phyloP scores from a whole-genome alignment of 2,329 filamentous ascomycete genomes.

The Ophiostoma sp. region DNA sequence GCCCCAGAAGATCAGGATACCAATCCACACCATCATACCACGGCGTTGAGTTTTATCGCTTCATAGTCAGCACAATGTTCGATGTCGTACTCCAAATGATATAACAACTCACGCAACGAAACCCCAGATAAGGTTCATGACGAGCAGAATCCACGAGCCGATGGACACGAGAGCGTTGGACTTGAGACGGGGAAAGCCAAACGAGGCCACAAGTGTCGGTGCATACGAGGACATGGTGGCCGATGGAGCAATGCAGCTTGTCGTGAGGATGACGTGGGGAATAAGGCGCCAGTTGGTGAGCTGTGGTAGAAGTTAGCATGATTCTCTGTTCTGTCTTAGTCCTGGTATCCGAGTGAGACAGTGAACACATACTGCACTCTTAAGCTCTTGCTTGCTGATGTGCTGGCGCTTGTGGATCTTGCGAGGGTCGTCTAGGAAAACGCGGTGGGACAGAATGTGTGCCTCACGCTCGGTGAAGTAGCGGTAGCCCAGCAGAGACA shows the following conservation, averaged over 20 bases:
- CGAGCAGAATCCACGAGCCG: slow-evolving; percentile 34
- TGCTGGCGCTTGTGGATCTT: slow-evolving; percentile 29
- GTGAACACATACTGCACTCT: slow-evolving; percentile 27
- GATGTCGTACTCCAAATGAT: no score
- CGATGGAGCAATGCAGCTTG: slow-evolving; percentile 31
- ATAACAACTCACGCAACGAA: not conserved
- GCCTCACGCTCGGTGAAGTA: not conserved
- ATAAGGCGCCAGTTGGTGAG: slow-evolving; percentile 30
- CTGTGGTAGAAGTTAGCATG: not conserved
- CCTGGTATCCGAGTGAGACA: not conserved
- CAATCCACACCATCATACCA: slow-evolving; percentile 2
- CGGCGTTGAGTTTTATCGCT: not conserved
- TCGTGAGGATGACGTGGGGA: slow-evolving; percentile 34
- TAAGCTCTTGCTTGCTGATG: slow-evolving; percentile 17
- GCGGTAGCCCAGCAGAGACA: not conserved
- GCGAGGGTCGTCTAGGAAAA: slow-evolving; percentile 35
- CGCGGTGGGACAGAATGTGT: slow-evolving; percentile 33
- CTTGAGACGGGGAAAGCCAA: slow-evolving; percentile 35
- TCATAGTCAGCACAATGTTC: not conserved
- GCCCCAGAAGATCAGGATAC: slow-evolving; percentile 2
- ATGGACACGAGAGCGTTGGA: slow-evolving; percentile 36
- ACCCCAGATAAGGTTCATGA: slow-evolving; percentile 34
- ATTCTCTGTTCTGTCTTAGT: not conserved
- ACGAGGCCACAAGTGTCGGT: slow-evolving; percentile 33
- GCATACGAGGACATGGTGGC: slow-evolving; percentile 32